Evolutionary conservation across 768 basidiomycete genomes (phyloP).

Genomic region (Ramaria rubella): DNA sequence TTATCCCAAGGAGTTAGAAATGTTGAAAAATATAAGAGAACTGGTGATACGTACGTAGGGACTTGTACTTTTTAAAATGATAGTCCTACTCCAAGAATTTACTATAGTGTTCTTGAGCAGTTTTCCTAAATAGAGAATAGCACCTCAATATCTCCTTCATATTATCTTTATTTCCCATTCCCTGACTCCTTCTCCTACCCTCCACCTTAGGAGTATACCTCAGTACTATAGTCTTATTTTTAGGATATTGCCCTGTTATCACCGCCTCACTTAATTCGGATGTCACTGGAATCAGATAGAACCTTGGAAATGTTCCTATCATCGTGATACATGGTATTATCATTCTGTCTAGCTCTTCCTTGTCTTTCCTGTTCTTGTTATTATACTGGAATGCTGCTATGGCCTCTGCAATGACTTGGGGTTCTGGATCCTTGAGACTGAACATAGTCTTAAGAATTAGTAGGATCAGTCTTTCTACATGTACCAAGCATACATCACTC

Average conservation of each 20-base stretch:
- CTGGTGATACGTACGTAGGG: too few relatives aligned
- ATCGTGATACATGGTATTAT: neutral
- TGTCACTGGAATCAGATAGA: neutral
- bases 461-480: conserved; percentile 19
- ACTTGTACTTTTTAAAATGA: too few relatives aligned
- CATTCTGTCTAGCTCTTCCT: neutral
- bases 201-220: neutral
- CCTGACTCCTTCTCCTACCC: neutral
- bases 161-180: neutral
- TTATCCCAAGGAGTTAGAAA: too few relatives aligned
- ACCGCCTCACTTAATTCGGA: neutral
- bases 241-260: neutral
- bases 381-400: conserved; percentile 23
- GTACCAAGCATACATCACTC: conserved; percentile 28
- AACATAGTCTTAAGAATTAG: conserved; percentile 21
- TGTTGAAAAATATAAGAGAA: too few relatives aligned
- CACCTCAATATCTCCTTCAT: neutral
- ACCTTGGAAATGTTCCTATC: neutral
- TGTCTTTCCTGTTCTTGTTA: neutral
- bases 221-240: neutral
- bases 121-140: neutral
- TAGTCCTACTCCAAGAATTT: too few relatives aligned
- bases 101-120: too few relatives aligned
- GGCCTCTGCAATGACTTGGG: conserved; percentile 27
- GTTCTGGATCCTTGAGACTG: conserved; percentile 20